These are phyloP conservation scores for Kurtzmaniella natalensis DNA, from an alignment of 1,139 yeast genomes.

Conservation along the genomic window DNA sequence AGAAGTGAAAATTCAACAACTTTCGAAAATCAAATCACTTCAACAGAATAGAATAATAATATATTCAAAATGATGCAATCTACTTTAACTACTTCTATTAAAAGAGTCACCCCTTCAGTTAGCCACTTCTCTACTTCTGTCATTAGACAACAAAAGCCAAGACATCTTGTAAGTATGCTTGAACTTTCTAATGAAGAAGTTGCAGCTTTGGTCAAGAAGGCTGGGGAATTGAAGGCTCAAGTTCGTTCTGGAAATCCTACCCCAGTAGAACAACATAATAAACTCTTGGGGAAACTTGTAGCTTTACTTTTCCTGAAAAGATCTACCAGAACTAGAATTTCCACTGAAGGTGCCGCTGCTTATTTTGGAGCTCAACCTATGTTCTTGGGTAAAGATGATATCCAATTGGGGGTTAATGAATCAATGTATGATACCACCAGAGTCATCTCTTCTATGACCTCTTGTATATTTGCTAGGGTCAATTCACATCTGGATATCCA, in stretches of 20 bases:
- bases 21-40: too few species aligned
- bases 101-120: constrained; percentile 11
- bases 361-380: constrained; percentile 95
- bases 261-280: constrained; percentile 45
- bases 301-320: constrained; percentile 85
- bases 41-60: too few species aligned
- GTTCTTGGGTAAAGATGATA: constrained; percentile 94
- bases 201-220: constrained; percentile 60
- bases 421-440: constrained; percentile 80
- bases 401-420: constrained; percentile 94
- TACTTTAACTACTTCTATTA: constrained; percentile 6
- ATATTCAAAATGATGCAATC: constrained; percentile 1
- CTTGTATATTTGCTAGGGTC: constrained; percentile 95
- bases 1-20: not conserved
- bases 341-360: constrained; percentile 91
- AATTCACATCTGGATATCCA: constrained; percentile 78
- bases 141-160: constrained; percentile 25
- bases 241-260: constrained; percentile 50
- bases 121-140: constrained; percentile 7
- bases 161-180: constrained; percentile 77
- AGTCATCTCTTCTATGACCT: constrained; percentile 91
- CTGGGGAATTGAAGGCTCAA: constrained; percentile 53
- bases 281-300: constrained; percentile 73
- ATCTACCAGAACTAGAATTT: constrained; percentile 91
- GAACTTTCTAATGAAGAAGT: constrained; percentile 73